phyloP scores from a whole-genome alignment of 495 filamentous ascomycete species.

The Sordaria brevicollis region DNA sequence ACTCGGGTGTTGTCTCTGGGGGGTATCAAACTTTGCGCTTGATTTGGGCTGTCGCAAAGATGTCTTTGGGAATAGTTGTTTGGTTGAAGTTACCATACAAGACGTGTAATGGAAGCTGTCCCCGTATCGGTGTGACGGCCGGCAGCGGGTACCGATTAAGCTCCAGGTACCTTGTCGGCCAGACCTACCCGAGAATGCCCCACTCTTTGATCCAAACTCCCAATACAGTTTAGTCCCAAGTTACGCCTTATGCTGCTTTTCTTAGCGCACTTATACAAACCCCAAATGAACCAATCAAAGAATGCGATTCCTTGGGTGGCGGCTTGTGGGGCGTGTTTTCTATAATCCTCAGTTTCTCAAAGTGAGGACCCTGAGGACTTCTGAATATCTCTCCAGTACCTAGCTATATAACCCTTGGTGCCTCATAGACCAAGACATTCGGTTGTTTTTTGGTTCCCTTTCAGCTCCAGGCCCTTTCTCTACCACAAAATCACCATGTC shows the following conservation, averaged over 20 bases:
- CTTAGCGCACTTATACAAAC: neutral
- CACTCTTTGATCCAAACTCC: neutral
- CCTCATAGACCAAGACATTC: neutral
- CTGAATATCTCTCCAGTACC: neutral
- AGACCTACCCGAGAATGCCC: neutral
- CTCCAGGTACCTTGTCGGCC: neutral
- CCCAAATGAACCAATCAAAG: neutral
- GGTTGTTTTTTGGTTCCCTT: neutral
- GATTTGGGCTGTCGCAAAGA: neutral
- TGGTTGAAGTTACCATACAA: neutral
- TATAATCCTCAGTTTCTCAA: neutral
- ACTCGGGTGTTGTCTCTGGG: neutral
- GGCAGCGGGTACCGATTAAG: neutral
- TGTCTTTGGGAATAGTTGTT: neutral
- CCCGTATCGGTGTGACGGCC: neutral
- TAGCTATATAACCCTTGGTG: neutral
- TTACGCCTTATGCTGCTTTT: neutral
- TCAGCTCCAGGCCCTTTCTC: neutral
- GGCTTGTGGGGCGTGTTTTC: neutral
- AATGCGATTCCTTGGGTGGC: neutral
- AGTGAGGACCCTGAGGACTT: neutral
- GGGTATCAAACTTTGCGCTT: neutral
- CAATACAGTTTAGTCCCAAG: neutral
- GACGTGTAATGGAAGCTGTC: neutral
- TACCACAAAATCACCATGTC: conserved; percentile 22